Base-by-base conservation (phyloP, 2,329 filamentous ascomycete species). In the Colletotrichum kahawae region DNA sequence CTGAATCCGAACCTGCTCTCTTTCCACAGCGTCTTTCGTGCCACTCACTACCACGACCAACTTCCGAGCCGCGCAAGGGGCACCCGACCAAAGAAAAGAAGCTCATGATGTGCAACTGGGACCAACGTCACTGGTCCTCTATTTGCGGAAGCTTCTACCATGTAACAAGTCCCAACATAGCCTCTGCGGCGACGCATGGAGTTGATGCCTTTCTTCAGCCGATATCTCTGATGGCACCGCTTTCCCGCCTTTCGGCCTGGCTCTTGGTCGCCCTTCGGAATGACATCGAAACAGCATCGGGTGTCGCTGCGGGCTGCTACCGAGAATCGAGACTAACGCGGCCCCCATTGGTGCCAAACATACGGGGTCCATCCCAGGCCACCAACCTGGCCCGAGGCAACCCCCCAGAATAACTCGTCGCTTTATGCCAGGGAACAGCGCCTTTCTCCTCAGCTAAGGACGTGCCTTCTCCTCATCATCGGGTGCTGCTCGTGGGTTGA, bases 1-100 rank as follows among this genome's bases (percentile, higher is more conserved):
- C 73, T 75, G 73, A 75, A 67, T 73, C 73, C 59, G 73, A 73
- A 72, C 64, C 72, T 71, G 63, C 16, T 62, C 54, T 29, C 33
- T 54, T 13, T 10, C 29, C 54, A 59, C 56, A 43, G 34, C 29
- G 64, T 75, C 64, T 64, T 69, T 34, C 36, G 36, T 51, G 18
- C 48, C 64, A 18, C 67, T 64, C 57, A 65, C 33, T 64, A 27
- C 69, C 43, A 72, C 69, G 67, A 33, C 51, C 38, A 36, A 21
- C 69, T 31, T 73, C 63, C 48, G 43, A 13, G 24, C 14, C 21
- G 21, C 48, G 57, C 73, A 72, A 59, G 73, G 73, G 36, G 38
- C 48, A 21, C 64, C 64, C 24, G 36, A 62, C 57, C 43, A 57
- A 24, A 21, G 60, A 38, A 34, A 36, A 29, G 34, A 67, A 24